Base-by-base conservation (phyloP, 305 asterid genomes). In the Coffea humblotiana region DNA sequence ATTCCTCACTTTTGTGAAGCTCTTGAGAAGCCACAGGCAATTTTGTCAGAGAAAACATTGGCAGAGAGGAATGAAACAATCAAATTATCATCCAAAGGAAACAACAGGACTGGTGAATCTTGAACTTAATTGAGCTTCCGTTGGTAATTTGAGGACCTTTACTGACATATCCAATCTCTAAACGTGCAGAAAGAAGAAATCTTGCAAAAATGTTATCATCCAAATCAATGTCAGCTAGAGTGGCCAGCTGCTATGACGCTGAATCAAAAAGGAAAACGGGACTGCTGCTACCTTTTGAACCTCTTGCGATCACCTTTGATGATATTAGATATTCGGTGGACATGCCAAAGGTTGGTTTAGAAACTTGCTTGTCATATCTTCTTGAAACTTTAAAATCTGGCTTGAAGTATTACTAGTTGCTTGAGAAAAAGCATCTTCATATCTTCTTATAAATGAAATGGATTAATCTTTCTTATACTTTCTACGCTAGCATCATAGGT, bases 201-300 rank as follows among this genome's bases (percentile, higher is more conserved):
- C 83, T 80, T 78, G 86, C 73, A 35, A 86, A 82, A 47, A 87
- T 83, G 71, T 68, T 81, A 71, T 93, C 96, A 78, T 88, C 93
- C 35, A 85, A 86, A 83, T 81, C 89, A 11, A 71, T 84, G 79
- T 89, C 94, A 78, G 83, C 90, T 52, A 88, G 95, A 81, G 90
- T 86, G 0, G 92, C 91, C 74, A 90, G 86, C 87, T 74, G 82
- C 21, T 79, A 81, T 74, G 88, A 75, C 51, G 75, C 77, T 29
- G 51, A 86, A 86, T 74, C 85, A 81, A 67, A 88, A 80, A 87
- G 91, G 85, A 96, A 84, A 84, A 86, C 89, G 72, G 98, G 98
- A 85, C 91, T 96, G 97, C 87, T 94, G 85, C 88, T 96, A 79
- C 99, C 99, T 63, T 96, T 94, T 71, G 87, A 89, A 66, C 96